Base-by-base conservation (phyloP, 306 rosid genomes). In the Sicyos edulis region DNA sequence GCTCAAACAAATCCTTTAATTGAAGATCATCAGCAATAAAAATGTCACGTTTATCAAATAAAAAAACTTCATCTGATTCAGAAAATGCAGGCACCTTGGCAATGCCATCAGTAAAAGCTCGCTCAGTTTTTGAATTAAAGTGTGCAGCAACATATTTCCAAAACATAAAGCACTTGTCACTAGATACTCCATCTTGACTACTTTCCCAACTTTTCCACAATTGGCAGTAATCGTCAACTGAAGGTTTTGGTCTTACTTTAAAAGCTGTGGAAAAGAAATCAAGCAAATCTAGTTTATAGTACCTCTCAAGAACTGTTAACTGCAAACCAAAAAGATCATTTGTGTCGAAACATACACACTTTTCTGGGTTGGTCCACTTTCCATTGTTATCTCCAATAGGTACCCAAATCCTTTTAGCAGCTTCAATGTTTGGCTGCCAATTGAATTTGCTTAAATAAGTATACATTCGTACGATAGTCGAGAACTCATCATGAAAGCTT, bases 191-290 rank as follows among this genome's bases (percentile, higher is more conserved):
- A 15, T 73, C 73, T 17, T 16, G 61, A 37, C 84, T 82, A 68
- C 70, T 78, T 83, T 84, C 92, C 96, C 97, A 91, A 5, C 34
- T 74, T 78, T 82, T 82, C 97, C 97, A 87, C 7, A 88, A 85
- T 29, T 75, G 73, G 40, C 78, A 75, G 77, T 87, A 91, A 71
- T 88, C 92, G 10, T 83, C 87, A 20, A 80, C 54, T 6, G 78
- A 76, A 34, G 92, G 96, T 70, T 20, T 60, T 44, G n/a, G 44
- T 49, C 74, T 79, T 10, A 84, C 89, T 12, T 50, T 26, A 73
- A 88, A 73, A 50, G 86, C 84, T 66, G 0, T 5, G 42, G 77
- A 63, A 81, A 91, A 84, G 71, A 91, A 89, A 9, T 12, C 4
- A 14, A 83, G 81, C 12, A 86, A 69, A 2, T 76, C 26, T 15